Conservation (phyloP, 192 early-diverging fungal genomes). For the Polychytrium aggregatum region DNA sequence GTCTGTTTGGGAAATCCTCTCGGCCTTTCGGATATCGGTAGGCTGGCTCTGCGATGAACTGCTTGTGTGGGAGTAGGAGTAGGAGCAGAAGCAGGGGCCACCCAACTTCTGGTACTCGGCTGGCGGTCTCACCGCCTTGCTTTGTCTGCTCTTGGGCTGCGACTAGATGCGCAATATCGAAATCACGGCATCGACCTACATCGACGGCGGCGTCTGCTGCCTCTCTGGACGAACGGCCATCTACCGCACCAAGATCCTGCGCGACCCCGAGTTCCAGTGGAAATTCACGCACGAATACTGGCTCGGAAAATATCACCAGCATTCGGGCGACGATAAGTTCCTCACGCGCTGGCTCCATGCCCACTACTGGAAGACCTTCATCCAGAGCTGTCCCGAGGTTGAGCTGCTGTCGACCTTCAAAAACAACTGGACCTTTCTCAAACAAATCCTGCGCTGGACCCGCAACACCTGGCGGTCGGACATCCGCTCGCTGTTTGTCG, state of each 20-base stretch:
- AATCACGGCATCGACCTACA: slow-evolving; percentile 60
- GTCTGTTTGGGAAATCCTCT: slow-evolving; percentile 62
- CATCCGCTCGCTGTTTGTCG: slow-evolving; percentile 49
- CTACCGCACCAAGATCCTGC: slow-evolving; percentile 55
- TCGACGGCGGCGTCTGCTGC: slow-evolving; percentile 65
- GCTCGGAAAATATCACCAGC: slow-evolving; percentile 60
- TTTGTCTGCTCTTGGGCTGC: too few relatives aligned
- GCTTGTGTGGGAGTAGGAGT: too few relatives aligned
- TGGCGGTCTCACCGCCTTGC: too few relatives aligned
- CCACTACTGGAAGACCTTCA: slow-evolving; percentile 57
- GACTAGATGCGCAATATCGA: slow-evolving; percentile 62
- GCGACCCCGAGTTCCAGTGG: slow-evolving; percentile 61
- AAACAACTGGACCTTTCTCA: slow-evolving; percentile 63
- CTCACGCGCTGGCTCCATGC: slow-evolving; percentile 63
- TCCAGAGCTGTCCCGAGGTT: slow-evolving; percentile 55
- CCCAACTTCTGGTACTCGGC: too few relatives aligned
- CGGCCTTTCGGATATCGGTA: slow-evolving; percentile 53
- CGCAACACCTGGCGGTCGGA: slow-evolving; percentile 66
- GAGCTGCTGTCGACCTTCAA: slow-evolving; percentile 62
- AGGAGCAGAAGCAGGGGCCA: too few relatives aligned
- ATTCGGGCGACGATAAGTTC: slow-evolving; percentile 66
- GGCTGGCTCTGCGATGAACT: too few relatives aligned
- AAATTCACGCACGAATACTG: slow-evolving; percentile 61
- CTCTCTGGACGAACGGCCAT: slow-evolving; percentile 61
- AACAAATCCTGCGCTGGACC: slow-evolving; percentile 62